A percentile compares a stretch with the other conserved stretches of the same genome.
phyloP scores from a whole-genome alignment of 2,329 filamentous ascomycete species.

The Talaromyces marneffei region DNA sequence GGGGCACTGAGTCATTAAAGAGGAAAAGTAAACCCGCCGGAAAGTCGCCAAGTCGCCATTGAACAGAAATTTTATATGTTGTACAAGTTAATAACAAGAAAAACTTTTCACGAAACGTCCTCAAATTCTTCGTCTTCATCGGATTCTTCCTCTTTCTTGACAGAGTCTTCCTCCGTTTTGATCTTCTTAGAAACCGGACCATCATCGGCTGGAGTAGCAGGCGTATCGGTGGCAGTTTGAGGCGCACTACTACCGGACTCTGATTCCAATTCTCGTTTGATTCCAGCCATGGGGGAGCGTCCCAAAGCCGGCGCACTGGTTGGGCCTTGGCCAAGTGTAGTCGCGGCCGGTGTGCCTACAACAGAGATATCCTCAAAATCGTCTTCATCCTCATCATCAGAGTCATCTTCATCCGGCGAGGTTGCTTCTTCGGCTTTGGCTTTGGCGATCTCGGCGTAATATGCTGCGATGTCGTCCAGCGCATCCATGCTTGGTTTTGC shows the following conservation, averaged over 20 bases:
- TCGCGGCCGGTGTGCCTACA: slow-evolving; percentile 26
- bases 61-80: neutral
- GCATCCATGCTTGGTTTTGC: slow-evolving; percentile 38
- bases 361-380: slow-evolving; percentile 41
- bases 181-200: slow-evolving; percentile 40
- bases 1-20: neutral
- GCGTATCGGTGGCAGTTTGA: slow-evolving; percentile 34
- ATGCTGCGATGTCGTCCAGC: slow-evolving; percentile 43
- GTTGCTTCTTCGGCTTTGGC: slow-evolving; percentile 40
- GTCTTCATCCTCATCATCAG: slow-evolving; percentile 38
- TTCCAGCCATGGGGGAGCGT: slow-evolving; percentile 19
- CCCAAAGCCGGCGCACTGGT: slow-evolving; percentile 10
- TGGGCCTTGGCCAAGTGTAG: slow-evolving; percentile 16
- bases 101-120: slow-evolving; percentile 27
- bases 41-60: neutral
- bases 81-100: neutral
- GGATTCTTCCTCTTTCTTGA: slow-evolving; percentile 35
- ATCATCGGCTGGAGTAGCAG: slow-evolving; percentile 33
- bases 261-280: slow-evolving; percentile 37
- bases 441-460: slow-evolving; percentile 42
- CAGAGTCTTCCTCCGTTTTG: slow-evolving; percentile 33
- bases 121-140: slow-evolving; percentile 42
- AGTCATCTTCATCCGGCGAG: slow-evolving; percentile 36
- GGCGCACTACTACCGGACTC: slow-evolving; percentile 35
- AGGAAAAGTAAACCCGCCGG: neutral